A percentile compares a stretch with the other conserved stretches of the same genome.
Evolutionary conservation across 202 grass and related monocot species (phyloP).

Genomic region (Panicum hallii): DNA sequence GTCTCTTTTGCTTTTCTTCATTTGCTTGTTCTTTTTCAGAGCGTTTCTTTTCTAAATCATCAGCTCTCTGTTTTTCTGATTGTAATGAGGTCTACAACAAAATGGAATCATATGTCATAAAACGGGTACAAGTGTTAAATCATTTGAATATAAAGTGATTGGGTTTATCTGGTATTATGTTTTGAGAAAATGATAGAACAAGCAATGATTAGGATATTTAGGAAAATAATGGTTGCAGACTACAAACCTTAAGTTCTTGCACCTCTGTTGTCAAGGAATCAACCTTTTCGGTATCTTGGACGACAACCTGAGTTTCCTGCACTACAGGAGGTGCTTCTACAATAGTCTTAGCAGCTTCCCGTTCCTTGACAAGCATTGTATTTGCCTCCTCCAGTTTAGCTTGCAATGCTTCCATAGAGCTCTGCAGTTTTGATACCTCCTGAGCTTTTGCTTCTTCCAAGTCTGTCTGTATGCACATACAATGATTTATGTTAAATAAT

Average conservation of each 20-base stretch:
- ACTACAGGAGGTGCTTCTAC: conserved; percentile 88
- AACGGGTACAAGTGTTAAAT: conserved; percentile 32
- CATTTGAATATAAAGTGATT: conserved; percentile 23
- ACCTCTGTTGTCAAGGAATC: conserved; percentile 82
- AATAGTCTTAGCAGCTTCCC: conserved; percentile 69
- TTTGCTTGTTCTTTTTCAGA: conserved; percentile 64
- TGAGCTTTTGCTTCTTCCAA: conserved; percentile 93
- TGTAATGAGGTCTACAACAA: conserved; percentile 72
- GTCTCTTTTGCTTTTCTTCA: conserved; percentile 81
- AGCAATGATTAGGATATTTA: conserved; percentile 29
- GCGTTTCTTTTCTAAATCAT: conserved; percentile 80
- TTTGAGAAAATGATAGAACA: conserved; percentile 9
- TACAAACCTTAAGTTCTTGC: conserved; percentile 78
- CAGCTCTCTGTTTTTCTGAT: conserved; percentile 77
- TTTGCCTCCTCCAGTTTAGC: conserved; percentile 90
- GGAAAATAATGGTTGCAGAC: conserved; percentile 21
- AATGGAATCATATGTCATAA: conserved; percentile 41
- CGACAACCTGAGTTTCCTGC: conserved; percentile 80
- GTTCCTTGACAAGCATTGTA: conserved; percentile 75
- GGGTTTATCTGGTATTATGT: conserved; percentile 32
- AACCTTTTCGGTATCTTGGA: conserved; percentile 92
- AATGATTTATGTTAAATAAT: conserved; percentile 54
- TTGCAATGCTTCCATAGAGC: conserved; percentile 80
- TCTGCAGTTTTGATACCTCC: conserved; percentile 84
- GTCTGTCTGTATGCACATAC: conserved; percentile 64